These are phyloP conservation scores for Orychophragmus violaceus DNA, from an alignment of 345 rosid genomes.

Conservation along the genomic window DNA sequence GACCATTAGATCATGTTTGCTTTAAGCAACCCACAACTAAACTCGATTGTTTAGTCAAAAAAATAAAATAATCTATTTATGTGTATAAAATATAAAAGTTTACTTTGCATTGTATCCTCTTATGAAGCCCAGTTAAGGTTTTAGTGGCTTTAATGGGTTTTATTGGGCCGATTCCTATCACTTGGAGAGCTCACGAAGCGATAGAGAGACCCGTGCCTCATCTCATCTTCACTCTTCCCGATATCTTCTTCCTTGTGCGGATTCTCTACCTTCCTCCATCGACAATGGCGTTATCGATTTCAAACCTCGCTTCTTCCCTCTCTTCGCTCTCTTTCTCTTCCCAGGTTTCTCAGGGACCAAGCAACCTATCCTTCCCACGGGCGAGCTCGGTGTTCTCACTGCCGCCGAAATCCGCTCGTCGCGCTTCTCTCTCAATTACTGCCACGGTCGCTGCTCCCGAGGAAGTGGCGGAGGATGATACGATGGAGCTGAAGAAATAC, in stretches of 20 bases:
- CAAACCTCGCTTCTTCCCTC: conserved; percentile 57
- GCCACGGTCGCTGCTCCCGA: conserved; percentile 49
- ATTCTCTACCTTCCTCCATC: not conserved
- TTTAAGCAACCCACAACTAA: too few relatives aligned
- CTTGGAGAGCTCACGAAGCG: not conserved
- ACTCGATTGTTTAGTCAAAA: too few relatives aligned
- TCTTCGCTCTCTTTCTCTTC: conserved; percentile 80
- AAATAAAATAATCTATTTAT: too few relatives aligned
- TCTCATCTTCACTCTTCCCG: conserved; percentile 1
- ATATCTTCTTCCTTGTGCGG: conserved; percentile 2
- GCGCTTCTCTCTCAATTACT: conserved; percentile 36
- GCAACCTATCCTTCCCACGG: conserved; percentile 32
- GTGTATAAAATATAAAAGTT: too few relatives aligned
- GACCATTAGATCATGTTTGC: too few relatives aligned
- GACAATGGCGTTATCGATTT: conserved; percentile 51
- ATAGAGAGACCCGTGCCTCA: not conserved
- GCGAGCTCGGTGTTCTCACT: conserved; percentile 28
- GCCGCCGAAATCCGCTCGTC: conserved; percentile 29
- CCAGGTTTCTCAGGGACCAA: conserved; percentile 50
- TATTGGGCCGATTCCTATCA: not conserved
- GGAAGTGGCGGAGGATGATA: conserved; percentile 34
- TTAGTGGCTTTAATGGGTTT: not conserved
- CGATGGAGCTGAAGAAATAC: conserved; percentile 52
- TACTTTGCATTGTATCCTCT: too few relatives aligned
- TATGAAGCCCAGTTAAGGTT: conserved; percentile 2